These are phyloP conservation scores for Claviceps quebecensis DNA, from an alignment of 2,329 filamentous ascomycete species.

Conservation along the genomic window DNA sequence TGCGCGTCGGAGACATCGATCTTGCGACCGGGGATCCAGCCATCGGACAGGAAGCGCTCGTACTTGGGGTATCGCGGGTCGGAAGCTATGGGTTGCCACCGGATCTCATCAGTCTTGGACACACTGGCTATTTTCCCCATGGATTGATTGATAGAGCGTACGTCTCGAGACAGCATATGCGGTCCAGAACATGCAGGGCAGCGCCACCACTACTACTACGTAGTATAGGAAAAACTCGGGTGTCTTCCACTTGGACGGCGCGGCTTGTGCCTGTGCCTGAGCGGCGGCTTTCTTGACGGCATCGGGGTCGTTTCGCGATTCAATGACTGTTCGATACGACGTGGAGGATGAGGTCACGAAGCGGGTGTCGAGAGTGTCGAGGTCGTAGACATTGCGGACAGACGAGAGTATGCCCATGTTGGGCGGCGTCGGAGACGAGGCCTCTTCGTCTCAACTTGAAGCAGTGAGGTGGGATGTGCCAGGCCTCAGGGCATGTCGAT, in stretches of 20 bases:
- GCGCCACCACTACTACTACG: conserved; percentile 45
- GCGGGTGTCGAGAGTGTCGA: conserved; percentile 46
- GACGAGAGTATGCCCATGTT: conserved; percentile 30
- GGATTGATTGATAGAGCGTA: conserved; percentile 25
- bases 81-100: conserved; percentile 39
- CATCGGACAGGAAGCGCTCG: conserved; percentile 54
- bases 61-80: conserved; percentile 72
- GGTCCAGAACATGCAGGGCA: conserved; percentile 87
- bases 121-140: neutral
- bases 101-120: neutral
- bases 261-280: conserved; percentile 26
- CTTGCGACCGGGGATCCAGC: conserved; percentile 87
- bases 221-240: conserved; percentile 78
- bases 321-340: conserved; percentile 46
- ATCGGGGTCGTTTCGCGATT: conserved; percentile 31
- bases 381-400: conserved; percentile 43
- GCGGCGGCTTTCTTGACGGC: conserved; percentile 19
- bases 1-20: conserved; percentile 86
- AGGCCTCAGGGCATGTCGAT: too few species aligned
- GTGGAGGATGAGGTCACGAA: conserved; percentile 57
- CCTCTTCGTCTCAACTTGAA: neutral
- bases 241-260: conserved; percentile 69
- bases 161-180: conserved; percentile 74
- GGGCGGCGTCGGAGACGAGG: neutral
- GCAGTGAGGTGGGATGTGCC: too few species aligned